phyloP scores from a whole-genome alignment of 768 basidiomycete species.

The Candolleomyces aberdarensis region DNA sequence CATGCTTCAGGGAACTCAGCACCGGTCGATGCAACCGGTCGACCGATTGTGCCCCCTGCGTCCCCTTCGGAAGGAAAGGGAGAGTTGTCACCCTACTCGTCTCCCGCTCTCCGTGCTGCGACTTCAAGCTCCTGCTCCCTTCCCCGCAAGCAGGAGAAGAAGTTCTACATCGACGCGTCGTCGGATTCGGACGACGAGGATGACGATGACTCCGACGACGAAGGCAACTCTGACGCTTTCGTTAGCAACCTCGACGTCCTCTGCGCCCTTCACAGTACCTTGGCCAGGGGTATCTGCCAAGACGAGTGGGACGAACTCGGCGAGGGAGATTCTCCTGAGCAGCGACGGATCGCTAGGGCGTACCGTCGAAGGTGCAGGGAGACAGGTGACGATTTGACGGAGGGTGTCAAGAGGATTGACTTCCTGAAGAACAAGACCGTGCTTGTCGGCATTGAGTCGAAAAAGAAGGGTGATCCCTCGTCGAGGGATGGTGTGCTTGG shows the following conservation, averaged over 20 bases:
- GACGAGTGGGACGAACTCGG: slow-evolving; percentile 60
- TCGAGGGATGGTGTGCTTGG: slow-evolving; percentile 3
- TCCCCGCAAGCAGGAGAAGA: neutral
- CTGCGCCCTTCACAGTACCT: slow-evolving; percentile 54
- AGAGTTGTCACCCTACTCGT: neutral
- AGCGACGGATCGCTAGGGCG: slow-evolving; percentile 58
- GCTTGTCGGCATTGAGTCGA: slow-evolving; percentile 53
- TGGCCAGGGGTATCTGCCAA: slow-evolving; percentile 53
- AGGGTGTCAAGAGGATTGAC: slow-evolving; percentile 65
- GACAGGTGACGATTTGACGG: slow-evolving; percentile 65
- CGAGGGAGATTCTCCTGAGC: slow-evolving; percentile 45
- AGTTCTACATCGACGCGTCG: slow-evolving; percentile 13
- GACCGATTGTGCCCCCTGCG: neutral
- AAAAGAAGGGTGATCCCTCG: neutral
- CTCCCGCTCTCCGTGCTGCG: neutral
- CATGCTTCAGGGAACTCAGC: no score
- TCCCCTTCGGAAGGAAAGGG: neutral
- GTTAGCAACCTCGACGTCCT: slow-evolving; percentile 66
- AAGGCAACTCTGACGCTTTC: neutral
- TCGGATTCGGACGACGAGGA: slow-evolving; percentile 3
- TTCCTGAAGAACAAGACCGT: slow-evolving; percentile 61
- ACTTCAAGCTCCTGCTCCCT: neutral
- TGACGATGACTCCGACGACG: neutral
- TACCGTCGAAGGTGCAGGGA: slow-evolving; percentile 61
- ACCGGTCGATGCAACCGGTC: no score